Evolutionary conservation across 1,284 basidiomycete species (phyloP).

Genomic region (Ceratobasidium sp.): DNA sequence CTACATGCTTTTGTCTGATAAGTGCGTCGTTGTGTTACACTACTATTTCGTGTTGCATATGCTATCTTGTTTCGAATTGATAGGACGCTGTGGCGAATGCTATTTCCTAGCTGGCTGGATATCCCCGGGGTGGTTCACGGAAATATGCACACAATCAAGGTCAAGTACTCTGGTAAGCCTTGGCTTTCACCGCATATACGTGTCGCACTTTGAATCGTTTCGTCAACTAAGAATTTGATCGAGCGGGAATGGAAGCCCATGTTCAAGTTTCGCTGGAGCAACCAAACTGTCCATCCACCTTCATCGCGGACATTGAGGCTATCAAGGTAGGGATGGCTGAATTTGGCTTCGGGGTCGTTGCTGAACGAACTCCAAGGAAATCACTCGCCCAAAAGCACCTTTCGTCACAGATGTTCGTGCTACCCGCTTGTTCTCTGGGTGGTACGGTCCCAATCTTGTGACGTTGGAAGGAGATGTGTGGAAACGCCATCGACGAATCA

Average conservation of each 20-base stretch:
- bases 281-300: neutral
- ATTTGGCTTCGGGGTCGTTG: neutral
- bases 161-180: slow-evolving; percentile 7
- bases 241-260: slow-evolving; percentile 30
- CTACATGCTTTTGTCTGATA: slow-evolving; percentile 6
- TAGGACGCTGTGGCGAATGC: slow-evolving; percentile 1
- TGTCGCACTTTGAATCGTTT: neutral
- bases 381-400: neutral
- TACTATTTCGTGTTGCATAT: neutral
- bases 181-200: neutral
- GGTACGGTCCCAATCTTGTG: slow-evolving; percentile 43
- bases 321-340: slow-evolving; percentile 22
- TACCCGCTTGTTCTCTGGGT: slow-evolving; percentile 2
- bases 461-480: slow-evolving; percentile 44
- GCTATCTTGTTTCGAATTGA: no score
- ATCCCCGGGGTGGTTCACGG: slow-evolving; percentile 22
- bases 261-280: slow-evolving; percentile 22
- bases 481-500: slow-evolving; percentile 46
- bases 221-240: slow-evolving; percentile 1
- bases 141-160: slow-evolving; percentile 6
- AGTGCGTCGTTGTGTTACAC: neutral
- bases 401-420: neutral
- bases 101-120: slow-evolving; percentile 17
- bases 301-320: slow-evolving; percentile 23
- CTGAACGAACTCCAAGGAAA: neutral